phyloP scores from a whole-genome alignment of 1,139 yeast species.

The Protomyces macrosporus region DNA sequence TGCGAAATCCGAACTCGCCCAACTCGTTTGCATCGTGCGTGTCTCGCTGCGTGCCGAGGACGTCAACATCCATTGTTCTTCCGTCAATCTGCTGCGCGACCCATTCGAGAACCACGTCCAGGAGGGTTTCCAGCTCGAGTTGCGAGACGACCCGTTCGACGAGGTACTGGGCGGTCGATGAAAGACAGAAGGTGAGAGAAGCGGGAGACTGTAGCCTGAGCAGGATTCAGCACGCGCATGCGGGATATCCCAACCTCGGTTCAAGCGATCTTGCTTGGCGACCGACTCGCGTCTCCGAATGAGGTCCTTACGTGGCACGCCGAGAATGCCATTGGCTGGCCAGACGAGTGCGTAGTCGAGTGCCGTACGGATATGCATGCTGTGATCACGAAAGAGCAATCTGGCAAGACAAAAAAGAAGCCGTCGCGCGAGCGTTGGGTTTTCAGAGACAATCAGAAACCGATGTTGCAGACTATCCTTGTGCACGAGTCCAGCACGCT shows the following conservation, averaged over 20 bases:
- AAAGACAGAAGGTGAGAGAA: conserved; percentile 13
- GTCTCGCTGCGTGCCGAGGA: conserved; percentile 4
- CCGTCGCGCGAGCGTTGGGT: conserved; percentile 13
- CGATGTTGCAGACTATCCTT: conserved; percentile 6
- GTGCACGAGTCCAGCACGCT: neutral
- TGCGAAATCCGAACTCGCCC: conserved; percentile 13
- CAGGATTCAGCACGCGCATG: conserved; percentile 5
- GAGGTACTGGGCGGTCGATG: conserved; percentile 19
- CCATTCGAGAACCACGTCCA: conserved; percentile 24
- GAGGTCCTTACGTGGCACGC: conserved; percentile 9
- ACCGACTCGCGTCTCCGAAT: conserved; percentile 5
- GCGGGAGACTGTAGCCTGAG: conserved; percentile 1
- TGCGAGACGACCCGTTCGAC: conserved; percentile 9
- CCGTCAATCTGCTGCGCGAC: conserved; percentile 1
- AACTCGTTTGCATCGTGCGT: conserved; percentile 15
- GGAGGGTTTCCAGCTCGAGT: conserved; percentile 25
- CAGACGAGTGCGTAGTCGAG: conserved; percentile 18
- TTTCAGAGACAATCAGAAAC: conserved; percentile 13
- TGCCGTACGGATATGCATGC: conserved; percentile 5
- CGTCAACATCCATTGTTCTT: neutral
- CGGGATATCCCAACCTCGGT: conserved; percentile 21
- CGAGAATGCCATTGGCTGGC: conserved; percentile 17
- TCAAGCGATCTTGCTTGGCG: conserved; percentile 5
- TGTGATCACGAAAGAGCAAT: conserved; percentile 16
- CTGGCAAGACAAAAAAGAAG: conserved; percentile 14